phyloP scores from a whole-genome alignment of 768 basidiomycete genomes.

The Amanita molliuscula region DNA sequence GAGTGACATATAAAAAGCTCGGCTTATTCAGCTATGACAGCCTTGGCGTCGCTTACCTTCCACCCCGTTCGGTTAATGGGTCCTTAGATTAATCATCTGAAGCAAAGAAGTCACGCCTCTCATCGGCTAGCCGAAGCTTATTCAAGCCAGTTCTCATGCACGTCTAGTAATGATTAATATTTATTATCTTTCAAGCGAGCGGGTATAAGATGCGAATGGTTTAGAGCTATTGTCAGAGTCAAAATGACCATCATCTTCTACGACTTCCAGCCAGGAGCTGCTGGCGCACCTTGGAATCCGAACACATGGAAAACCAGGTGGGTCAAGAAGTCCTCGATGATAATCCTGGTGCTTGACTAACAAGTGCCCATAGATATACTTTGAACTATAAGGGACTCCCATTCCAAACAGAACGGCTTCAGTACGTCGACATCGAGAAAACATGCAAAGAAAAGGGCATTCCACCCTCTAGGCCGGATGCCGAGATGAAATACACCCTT shows the following conservation, averaged over 20 bases:
- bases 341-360: slow-evolving; percentile 13
- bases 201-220: neutral
- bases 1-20: neutral
- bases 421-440: slow-evolving; percentile 28
- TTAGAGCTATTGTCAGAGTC: neutral
- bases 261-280: slow-evolving; percentile 28
- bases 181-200: neutral
- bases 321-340: slow-evolving; percentile 30
- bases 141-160: no score
- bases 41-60: no score
- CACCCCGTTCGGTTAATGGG: no score
- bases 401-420: slow-evolving; percentile 28
- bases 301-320: slow-evolving; percentile 38
- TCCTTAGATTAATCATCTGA: no score
- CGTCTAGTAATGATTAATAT: neutral
- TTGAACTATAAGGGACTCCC: slow-evolving; percentile 23
- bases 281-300: slow-evolving; percentile 26
- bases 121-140: no score
- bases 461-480: slow-evolving; percentile 18
- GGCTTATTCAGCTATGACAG: neutral
- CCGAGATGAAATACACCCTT: slow-evolving; percentile 22
- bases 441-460: slow-evolving; percentile 24
- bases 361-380: slow-evolving; percentile 9
- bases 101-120: no score
- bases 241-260: slow-evolving; percentile 23